phyloP scores from a whole-genome alignment of 768 basidiomycete genomes.

The Lenzites betulinus region DNA sequence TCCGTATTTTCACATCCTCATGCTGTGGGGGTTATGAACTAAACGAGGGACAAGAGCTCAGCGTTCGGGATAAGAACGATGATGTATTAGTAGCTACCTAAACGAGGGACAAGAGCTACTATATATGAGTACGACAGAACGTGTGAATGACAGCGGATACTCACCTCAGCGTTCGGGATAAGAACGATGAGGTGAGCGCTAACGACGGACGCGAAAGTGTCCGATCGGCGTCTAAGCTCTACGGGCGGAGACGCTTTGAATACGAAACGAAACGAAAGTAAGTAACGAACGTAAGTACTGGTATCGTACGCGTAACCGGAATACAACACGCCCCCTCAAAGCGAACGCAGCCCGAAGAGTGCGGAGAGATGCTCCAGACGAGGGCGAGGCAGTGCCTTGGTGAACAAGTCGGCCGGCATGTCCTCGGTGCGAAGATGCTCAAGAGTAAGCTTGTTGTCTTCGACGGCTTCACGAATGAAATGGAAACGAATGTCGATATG shows the following conservation, averaged over 20 bases:
- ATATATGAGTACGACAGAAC: background rate
- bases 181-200: background rate
- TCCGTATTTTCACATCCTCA: too few species aligned
- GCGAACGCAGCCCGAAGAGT: background rate
- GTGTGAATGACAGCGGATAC: background rate
- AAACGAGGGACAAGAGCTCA: background rate
- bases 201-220: too few species aligned
- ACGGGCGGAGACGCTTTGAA: too few species aligned
- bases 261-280: too few species aligned
- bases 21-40: background rate
- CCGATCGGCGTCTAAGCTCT: too few species aligned
- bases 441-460: slow-evolving; percentile 5
- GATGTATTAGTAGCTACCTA: background rate
- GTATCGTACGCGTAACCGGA: too few species aligned
- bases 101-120: background rate
- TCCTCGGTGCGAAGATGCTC: slow-evolving; percentile 14
- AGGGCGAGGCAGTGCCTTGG: slow-evolving; percentile 31
- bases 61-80: background rate
- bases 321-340: slow-evolving; percentile 13
- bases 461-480: slow-evolving; percentile 30
- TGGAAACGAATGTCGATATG: slow-evolving; percentile 41
- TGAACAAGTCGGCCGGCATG: slow-evolving; percentile 37
- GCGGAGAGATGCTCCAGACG: background rate
- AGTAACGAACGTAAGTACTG: too few species aligned
- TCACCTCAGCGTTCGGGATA: background rate